Percentiles rank a stretch among this genome's conserved stretches.
Evolutionary conservation across 2,329 filamentous ascomycete species (phyloP).

Genomic region (Calonectria ilicicola): DNA sequence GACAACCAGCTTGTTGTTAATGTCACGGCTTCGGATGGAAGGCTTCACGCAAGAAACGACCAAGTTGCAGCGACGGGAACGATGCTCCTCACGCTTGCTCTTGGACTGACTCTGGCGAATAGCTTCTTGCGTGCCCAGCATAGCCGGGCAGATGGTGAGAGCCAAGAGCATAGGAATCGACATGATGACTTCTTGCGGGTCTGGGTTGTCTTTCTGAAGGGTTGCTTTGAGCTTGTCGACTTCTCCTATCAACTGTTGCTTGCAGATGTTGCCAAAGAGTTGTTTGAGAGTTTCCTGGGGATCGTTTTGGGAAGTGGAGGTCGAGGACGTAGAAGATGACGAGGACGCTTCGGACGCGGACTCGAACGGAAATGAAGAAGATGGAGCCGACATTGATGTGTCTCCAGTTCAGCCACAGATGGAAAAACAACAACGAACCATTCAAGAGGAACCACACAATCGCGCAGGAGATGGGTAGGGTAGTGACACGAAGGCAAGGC

Average conservation of each 20-base stretch:
- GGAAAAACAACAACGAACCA: conserved; percentile 29
- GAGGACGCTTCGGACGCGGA: conserved; percentile 19
- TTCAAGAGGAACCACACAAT: conserved; percentile 23
- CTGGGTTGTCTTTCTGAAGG: conserved; percentile 40
- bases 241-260: conserved; percentile 40
- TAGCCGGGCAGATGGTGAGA: conserved; percentile 49
- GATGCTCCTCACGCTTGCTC: conserved; percentile 59
- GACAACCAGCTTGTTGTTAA: conserved; percentile 59
- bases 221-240: conserved; percentile 42
- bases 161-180: conserved; percentile 44
- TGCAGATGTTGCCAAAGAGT: conserved; percentile 37
- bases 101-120: conserved; percentile 61
- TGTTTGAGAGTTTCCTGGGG: conserved; percentile 35
- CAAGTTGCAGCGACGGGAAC: conserved; percentile 60
- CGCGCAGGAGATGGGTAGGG: conserved; percentile 21
- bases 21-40: conserved; percentile 55
- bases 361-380: conserved; percentile 25
- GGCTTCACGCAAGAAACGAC: conserved; percentile 60
- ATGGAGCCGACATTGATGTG: conserved; percentile 37
- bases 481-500: conserved; percentile 11
- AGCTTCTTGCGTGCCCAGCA: conserved; percentile 59
- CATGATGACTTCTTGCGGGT: conserved; percentile 44
- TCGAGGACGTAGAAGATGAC: conserved; percentile 26
- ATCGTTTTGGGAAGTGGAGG: conserved; percentile 21
- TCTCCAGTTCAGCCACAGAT: conserved; percentile 27